Evolutionary conservation across 2,329 filamentous ascomycete genomes (phyloP).

Genomic region (Cladosporium sp.): DNA sequence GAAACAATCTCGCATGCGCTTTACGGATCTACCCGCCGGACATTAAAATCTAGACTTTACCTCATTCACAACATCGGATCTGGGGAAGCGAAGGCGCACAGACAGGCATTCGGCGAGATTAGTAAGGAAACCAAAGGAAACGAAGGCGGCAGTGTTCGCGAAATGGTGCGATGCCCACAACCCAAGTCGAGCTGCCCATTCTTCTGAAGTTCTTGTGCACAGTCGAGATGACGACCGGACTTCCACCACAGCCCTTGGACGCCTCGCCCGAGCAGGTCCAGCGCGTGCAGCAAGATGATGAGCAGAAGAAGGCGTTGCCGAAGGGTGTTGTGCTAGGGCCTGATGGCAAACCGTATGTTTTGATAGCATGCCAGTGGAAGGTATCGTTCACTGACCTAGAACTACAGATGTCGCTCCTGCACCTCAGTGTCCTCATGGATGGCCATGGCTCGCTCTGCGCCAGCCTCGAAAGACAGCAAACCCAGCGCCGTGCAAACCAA

Average conservation of each 20-base stretch:
- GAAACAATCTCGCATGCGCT: conserved; percentile 3
- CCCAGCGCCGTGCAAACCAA: conserved; percentile 24
- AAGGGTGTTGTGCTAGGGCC: conserved; percentile 71
- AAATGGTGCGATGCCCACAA: conserved; percentile 31
- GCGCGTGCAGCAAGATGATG: conserved; percentile 22
- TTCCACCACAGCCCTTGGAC: conserved; percentile 34
- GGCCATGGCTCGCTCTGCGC: conserved; percentile 51
- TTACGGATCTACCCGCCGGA: conserved; percentile 7
- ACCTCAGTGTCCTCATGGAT: conserved; percentile 58
- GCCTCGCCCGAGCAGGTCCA: conserved; percentile 25
- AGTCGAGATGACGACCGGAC: conserved; percentile 33
- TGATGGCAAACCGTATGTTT: conserved; percentile 75
- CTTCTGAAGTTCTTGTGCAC: conserved; percentile 35
- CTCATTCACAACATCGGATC: not conserved
- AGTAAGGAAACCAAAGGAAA: conserved; percentile 2
- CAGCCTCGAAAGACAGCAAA: conserved; percentile 25
- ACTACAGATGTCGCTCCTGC: conserved; percentile 63
- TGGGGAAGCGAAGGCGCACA: conserved; percentile 1
- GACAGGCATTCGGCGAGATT: conserved; percentile 1
- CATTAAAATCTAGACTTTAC: not conserved
- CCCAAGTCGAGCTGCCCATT: conserved; percentile 33
- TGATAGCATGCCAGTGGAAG: not conserved
- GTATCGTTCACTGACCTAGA: not conserved
- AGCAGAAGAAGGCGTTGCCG: conserved; percentile 50
- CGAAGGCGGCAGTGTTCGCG: not conserved